phyloP scores from a whole-genome alignment of 2,329 filamentous ascomycete genomes.

The Monosporascus sp. region DNA sequence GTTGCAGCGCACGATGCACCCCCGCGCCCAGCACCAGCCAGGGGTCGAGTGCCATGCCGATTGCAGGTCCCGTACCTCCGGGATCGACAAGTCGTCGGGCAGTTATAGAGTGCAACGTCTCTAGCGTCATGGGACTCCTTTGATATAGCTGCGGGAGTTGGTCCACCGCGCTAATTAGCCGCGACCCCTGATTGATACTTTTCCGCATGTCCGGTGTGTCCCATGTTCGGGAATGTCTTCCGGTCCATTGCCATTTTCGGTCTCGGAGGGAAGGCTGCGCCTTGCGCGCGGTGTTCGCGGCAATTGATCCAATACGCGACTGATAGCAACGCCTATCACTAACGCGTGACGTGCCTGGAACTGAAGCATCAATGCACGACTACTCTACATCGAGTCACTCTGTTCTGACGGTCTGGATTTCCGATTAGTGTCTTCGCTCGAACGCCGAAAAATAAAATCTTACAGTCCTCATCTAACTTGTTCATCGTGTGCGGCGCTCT shows the following conservation, averaged over 20 bases:
- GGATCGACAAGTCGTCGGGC: conserved; percentile 13
- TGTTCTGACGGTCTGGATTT: not conserved
- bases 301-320: not conserved
- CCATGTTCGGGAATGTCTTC: conserved; percentile 21
- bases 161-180: conserved; percentile 18
- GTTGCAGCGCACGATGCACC: not conserved
- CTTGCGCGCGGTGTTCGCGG: not conserved
- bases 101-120: conserved; percentile 1
- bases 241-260: conserved; percentile 23
- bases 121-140: conserved; percentile 2
- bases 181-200: conserved; percentile 14
- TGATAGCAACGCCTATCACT: not conserved
- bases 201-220: conserved; percentile 19
- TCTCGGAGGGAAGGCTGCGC: conserved; percentile 16
- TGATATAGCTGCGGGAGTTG: conserved; percentile 10
- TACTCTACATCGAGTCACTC: not conserved
- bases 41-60: not conserved
- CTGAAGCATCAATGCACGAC: not conserved
- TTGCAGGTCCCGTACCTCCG: conserved; percentile 15
- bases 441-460: not conserved
- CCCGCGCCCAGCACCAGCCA: not conserved
- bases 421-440: not conserved
- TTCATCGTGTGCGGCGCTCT: not conserved
- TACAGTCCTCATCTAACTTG: not conserved
- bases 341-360: not conserved